Evolutionary conservation across 352 stramenopile genomes (phyloP).

Genomic region (Pelagophyceae sp.): DNA sequence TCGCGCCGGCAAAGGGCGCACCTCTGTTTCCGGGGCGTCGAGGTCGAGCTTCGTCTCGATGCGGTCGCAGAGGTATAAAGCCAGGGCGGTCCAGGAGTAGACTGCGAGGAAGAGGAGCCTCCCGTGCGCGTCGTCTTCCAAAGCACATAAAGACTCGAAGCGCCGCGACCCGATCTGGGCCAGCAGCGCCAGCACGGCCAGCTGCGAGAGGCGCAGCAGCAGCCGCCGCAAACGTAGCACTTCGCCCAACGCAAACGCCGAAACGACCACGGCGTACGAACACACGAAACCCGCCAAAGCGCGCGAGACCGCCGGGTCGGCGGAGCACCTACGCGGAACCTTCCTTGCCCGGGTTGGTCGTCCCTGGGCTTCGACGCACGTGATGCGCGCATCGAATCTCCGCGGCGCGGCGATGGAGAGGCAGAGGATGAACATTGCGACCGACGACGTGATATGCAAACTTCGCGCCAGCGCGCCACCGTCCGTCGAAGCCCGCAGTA

Average conservation of each 20-base stretch:
- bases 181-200: background rate
- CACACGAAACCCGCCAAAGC: background rate
- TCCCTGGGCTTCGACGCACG: no score
- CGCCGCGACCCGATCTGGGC: background rate
- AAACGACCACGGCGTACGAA: background rate
- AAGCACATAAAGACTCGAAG: background rate
- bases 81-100: background rate
- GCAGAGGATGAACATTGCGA: background rate
- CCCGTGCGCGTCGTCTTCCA: background rate
- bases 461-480: background rate
- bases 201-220: background rate
- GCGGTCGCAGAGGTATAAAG: background rate
- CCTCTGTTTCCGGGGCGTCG: no score
- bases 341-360: no score
- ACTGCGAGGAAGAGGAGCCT: background rate
- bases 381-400: background rate
- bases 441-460: background rate
- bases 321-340: no score
- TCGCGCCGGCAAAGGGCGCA: no score
- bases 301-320: background rate
- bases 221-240: background rate
- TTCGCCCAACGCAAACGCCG: no score
- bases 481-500: background rate
- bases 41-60: background rate
- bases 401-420: background rate